These are phyloP conservation scores for Trichoderma polysporum DNA, from an alignment of 2,329 filamentous ascomycete genomes.

Conservation along the genomic window DNA sequence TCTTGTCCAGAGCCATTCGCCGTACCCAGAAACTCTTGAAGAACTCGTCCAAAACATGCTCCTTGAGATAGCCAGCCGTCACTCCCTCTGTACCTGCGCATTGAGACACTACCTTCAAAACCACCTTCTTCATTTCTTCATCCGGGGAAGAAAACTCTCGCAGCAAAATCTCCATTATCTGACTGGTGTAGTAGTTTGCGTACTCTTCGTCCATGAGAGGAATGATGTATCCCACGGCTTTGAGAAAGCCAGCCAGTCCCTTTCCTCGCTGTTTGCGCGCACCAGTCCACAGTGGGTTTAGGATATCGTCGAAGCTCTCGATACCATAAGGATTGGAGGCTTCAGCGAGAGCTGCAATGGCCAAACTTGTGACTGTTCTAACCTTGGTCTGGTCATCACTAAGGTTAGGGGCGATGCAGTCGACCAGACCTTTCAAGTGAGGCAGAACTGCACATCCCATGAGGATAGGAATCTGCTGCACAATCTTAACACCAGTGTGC, in stretches of 20 bases:
- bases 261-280: conserved; percentile 96
- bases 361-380: conserved; percentile 89
- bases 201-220: conserved; percentile 99
- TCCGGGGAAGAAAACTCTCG: conserved; percentile 96
- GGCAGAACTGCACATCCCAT: conserved; percentile 98
- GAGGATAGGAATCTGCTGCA: conserved; percentile 96
- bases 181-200: conserved; percentile 96
- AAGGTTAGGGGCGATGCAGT: conserved; percentile 92
- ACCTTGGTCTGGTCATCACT: conserved; percentile 99
- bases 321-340: conserved; percentile 98
- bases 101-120: conserved; percentile 94
- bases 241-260: conserved; percentile 90
- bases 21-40: conserved; percentile 99
- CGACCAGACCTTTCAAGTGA: conserved; percentile 91
- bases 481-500: conserved; percentile 98
- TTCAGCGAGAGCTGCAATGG: conserved; percentile 91
- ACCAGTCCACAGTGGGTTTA: conserved; percentile 96
- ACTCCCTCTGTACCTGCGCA: conserved; percentile 94
- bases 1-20: conserved; percentile 93
- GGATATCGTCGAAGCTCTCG: conserved; percentile 95
- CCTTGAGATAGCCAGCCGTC: conserved; percentile 90
- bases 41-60: conserved; percentile 91
- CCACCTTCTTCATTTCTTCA: conserved; percentile 99
- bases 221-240: conserved; percentile 97
- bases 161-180: conserved; percentile 98